Conservation (phyloP, 2,329 filamentous ascomycete species). For the Pseudogymnoascus sp. region DNA sequence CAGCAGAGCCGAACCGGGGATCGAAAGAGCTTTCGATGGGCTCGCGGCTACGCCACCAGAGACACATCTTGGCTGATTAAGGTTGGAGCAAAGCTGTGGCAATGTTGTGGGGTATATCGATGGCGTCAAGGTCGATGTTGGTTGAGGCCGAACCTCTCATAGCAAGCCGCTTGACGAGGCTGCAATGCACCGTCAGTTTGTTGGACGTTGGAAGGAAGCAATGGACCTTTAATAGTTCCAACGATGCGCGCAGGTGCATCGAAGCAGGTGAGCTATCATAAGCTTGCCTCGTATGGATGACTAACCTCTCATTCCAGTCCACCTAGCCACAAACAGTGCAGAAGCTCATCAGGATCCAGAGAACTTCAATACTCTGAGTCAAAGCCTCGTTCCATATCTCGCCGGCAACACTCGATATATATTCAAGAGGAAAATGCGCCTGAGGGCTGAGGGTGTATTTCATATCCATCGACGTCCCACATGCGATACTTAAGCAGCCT, state of each 20-base stretch:
- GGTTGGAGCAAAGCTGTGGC: not conserved
- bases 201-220: not conserved
- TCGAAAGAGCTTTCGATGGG: slow-evolving; percentile 19
- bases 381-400: not conserved
- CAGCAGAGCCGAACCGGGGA: slow-evolving; percentile 21
- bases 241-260: not conserved
- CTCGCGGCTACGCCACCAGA: slow-evolving; percentile 15
- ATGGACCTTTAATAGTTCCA: not conserved
- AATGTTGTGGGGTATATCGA: not conserved
- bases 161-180: not conserved
- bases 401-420: not conserved
- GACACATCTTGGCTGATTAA: slow-evolving; percentile 7
- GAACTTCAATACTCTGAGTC: not conserved
- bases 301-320: slow-evolving; percentile 3
- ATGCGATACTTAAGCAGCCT: slow-evolving; percentile 6
- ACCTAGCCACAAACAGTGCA: slow-evolving; percentile 4
- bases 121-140: not conserved
- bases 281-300: not conserved
- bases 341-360: slow-evolving; percentile 2
- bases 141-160: not conserved
- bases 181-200: not conserved
- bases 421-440: not conserved
- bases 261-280: not conserved
- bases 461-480: not conserved
- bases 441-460: not conserved